These are phyloP conservation scores for Lablab purpureus DNA, from an alignment of 306 rosid genomes.

Conservation along the genomic window DNA sequence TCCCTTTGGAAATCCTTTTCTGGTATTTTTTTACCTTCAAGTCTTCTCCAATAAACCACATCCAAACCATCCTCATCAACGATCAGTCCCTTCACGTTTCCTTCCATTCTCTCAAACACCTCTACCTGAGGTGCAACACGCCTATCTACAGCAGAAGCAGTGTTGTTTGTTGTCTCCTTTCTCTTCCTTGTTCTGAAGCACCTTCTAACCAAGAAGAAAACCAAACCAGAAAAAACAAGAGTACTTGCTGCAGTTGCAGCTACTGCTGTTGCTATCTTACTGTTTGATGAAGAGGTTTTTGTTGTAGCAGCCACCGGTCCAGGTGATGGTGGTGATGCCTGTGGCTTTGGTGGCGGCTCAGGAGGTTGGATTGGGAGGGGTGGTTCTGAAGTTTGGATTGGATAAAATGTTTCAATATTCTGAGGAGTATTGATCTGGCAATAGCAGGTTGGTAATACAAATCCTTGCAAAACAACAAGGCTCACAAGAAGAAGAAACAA, in stretches of 20 bases:
- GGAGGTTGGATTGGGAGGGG: conserved; percentile 35
- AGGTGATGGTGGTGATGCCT: conserved; percentile 30
- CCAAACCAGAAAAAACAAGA: conserved; percentile 58
- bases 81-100: conserved; percentile 65
- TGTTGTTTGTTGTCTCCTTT: conserved; percentile 35
- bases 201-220: conserved; percentile 56
- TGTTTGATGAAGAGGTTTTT: conserved; percentile 48
- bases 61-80: conserved; percentile 96
- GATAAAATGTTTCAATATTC: conserved; percentile 78
- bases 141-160: conserved; percentile 39
- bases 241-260: conserved; percentile 74
- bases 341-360: conserved; percentile 22
- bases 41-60: conserved; percentile 89
- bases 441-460: conserved; percentile 39
- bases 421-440: conserved; percentile 57
- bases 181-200: conserved; percentile 48
- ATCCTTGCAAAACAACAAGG: conserved; percentile 42
- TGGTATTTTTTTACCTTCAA: conserved; percentile 53
- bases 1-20: conserved; percentile 49
- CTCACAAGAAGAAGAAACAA: conserved; percentile 34
- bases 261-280: conserved; percentile 61
- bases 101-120: conserved; percentile 59
- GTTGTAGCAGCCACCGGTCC: conserved; percentile 35
- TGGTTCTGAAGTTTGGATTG: conserved; percentile 41
- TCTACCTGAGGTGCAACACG: conserved; percentile 45